Conservation (phyloP, 495 filamentous ascomycete species). For the Aspergillus heteromorphus region DNA sequence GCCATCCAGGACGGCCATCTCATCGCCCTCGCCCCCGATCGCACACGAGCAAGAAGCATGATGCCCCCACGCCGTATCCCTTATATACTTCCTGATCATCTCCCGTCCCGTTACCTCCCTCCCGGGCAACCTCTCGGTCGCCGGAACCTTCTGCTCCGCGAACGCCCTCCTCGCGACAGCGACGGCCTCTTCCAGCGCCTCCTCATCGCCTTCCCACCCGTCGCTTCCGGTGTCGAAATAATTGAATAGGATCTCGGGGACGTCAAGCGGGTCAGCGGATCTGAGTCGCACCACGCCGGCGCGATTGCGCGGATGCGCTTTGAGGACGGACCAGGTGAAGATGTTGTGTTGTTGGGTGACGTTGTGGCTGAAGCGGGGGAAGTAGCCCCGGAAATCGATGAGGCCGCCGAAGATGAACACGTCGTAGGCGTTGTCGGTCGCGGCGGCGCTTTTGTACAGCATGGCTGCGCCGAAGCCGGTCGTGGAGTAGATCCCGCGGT, state of each 20-base stretch:
- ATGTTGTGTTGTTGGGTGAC: constrained; percentile 25
- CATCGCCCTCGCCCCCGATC: constrained; percentile 51
- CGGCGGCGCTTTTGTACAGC: constrained; percentile 37
- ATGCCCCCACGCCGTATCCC: constrained; percentile 52
- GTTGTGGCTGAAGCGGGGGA: constrained; percentile 29
- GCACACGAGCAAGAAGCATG: constrained; percentile 54
- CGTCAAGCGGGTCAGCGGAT: constrained; percentile 48
- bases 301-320: constrained; percentile 49
- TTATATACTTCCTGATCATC: constrained; percentile 43
- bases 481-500: constrained; percentile 45
- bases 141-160: constrained; percentile 1
- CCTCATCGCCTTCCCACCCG: constrained; percentile 40
- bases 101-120: constrained; percentile 29
- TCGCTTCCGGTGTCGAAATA: constrained; percentile 45
- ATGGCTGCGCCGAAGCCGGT: constrained; percentile 44
- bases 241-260: constrained; percentile 52
- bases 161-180: constrained; percentile 39
- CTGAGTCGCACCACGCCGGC: constrained; percentile 45
- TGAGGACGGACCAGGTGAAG: constrained; percentile 49
- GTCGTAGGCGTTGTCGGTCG: constrained; percentile 40
- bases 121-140: constrained; percentile 48
- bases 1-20: constrained; percentile 53
- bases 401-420: constrained; percentile 51
- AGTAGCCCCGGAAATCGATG: constrained; percentile 43
- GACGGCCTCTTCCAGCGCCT: constrained; percentile 45